Percentiles rank a stretch among this genome's conserved stretches.
Evolutionary conservation across 2,329 filamentous ascomycete species (phyloP).

Genomic region (Seiridium unicorne): DNA sequence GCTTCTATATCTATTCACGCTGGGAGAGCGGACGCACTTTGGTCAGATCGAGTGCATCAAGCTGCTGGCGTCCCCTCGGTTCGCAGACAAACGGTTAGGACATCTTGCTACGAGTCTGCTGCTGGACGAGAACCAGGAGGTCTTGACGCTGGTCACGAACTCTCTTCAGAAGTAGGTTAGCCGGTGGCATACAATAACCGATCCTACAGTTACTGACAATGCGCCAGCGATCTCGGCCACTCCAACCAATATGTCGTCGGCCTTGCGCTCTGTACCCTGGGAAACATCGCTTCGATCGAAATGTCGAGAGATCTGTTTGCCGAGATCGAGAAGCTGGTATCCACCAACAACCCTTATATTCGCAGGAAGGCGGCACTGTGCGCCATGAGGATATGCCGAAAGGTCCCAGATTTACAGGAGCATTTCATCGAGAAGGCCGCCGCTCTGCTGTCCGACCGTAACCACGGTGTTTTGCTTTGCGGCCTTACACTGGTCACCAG

Average conservation of each 20-base stretch:
- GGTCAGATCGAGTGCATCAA: conserved; percentile 99
- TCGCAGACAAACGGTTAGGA: conserved; percentile 94
- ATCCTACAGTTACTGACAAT: not conserved
- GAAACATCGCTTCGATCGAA: conserved; percentile 96
- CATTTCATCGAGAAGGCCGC: conserved; percentile 96
- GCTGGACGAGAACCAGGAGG: conserved; percentile 97
- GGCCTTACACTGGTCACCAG: conserved; percentile 88
- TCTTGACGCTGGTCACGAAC: conserved; percentile 94
- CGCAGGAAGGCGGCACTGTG: conserved; percentile 96
- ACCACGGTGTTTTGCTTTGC: conserved; percentile 92
- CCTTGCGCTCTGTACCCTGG: conserved; percentile 90
- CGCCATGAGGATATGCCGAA: conserved; percentile 97
- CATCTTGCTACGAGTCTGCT: conserved; percentile 95
- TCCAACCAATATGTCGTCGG: conserved; percentile 98
- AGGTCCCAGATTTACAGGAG: conserved; percentile 95
- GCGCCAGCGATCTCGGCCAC: conserved; percentile 81
- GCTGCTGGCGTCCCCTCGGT: conserved; percentile 91
- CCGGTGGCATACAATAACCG: not conserved
- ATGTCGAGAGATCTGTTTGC: conserved; percentile 98
- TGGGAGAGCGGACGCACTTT: conserved; percentile 96
- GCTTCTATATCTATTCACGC: conserved; percentile 94
- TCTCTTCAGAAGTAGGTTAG: conserved; percentile 84
- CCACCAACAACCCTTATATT: conserved; percentile 97
- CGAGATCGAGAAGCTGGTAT: conserved; percentile 88
- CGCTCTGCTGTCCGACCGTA: conserved; percentile 82